Base-by-base conservation (phyloP, 169 alveolate genomes). In the Plasmodium coatneyi region DNA sequence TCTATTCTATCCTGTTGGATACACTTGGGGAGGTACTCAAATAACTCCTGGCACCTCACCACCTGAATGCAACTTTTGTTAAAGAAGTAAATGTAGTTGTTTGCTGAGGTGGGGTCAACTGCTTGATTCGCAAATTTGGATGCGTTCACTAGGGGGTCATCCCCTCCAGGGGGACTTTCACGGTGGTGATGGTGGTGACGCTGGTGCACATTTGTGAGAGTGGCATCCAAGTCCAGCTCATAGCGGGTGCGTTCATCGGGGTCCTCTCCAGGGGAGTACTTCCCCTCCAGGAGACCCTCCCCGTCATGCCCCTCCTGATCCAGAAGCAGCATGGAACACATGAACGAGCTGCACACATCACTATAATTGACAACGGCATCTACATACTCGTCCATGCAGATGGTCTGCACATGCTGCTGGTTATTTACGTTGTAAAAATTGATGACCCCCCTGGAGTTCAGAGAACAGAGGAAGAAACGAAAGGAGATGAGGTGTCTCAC, bases 381-480 rank as follows among this genome's bases (percentile, higher is more conserved):
- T 2, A 80, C 34, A 43, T 36, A 25, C 14, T 79, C 80, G 1
- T 54, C 70, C 39, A 89, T 12, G 14, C 28, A n/a, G 6, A 89
- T 56, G 2, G 87, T n/a, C 32, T 89, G 94, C 9, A 89, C 81
- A 79, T 36, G 94, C 49, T 89, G 94, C 9, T 89, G 94, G 28
- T 89, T 89, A 12, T 78, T 89, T 7, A 71, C 56, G 14, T 89
- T 89, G 25, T 89, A 89, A 54, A 89, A 25, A 7, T 89, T 89
- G 7, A 89, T 0, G 0, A 54, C 56, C 4, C 86, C 94, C 5
- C 39, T 89, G 7, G 82, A 34, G 71, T 60, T 52, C 12, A 89
- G 0, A 54, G 79, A 89, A 28, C 82, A 89, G 12, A 89, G 71
- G 41, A 89, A 89, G 36, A 89, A 89, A 28, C 82, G 79, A 79